Evolutionary conservation across 2,329 filamentous ascomycete genomes (phyloP).

Genomic region (Thielaviopsis populi): DNA sequence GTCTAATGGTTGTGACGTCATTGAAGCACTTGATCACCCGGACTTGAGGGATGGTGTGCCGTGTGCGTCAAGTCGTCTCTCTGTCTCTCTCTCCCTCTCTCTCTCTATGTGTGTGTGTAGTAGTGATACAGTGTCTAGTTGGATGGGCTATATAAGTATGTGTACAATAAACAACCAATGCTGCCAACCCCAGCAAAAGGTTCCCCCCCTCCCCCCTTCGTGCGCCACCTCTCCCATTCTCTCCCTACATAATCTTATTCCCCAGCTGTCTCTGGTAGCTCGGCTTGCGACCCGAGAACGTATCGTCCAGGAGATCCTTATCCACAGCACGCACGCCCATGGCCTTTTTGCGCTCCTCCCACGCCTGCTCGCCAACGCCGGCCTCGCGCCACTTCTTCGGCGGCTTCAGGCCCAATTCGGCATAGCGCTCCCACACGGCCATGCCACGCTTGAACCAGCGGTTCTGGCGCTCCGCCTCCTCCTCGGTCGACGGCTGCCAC

Average conservation of each 20-base stretch:
- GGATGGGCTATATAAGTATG: background rate
- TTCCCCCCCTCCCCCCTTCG: too few species aligned
- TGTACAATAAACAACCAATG: background rate
- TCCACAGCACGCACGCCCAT: background rate
- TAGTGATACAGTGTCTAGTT: background rate
- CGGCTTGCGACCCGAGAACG: background rate
- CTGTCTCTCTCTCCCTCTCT: too few species aligned
- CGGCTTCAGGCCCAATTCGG: conserved; percentile 46
- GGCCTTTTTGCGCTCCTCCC: conserved; percentile 8
- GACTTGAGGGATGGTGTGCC: background rate
- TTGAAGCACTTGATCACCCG: background rate
- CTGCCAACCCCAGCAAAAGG: background rate
- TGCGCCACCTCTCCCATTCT: background rate
- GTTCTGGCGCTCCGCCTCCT: conserved; percentile 41
- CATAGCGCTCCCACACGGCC: conserved; percentile 43
- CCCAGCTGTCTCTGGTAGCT: conserved; percentile 8
- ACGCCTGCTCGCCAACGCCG: conserved; percentile 27
- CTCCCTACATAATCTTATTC: conserved; percentile 14
- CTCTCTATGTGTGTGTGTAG: too few species aligned
- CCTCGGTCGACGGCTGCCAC: conserved; percentile 46
- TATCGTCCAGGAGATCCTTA: background rate
- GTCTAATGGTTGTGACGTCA: background rate
- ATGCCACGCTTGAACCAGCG: conserved; percentile 48
- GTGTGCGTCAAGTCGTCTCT: background rate
- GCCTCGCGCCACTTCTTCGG: conserved; percentile 44